Base-by-base conservation (phyloP, 805 yeast species). In the Yarrowia sp. region DNA sequence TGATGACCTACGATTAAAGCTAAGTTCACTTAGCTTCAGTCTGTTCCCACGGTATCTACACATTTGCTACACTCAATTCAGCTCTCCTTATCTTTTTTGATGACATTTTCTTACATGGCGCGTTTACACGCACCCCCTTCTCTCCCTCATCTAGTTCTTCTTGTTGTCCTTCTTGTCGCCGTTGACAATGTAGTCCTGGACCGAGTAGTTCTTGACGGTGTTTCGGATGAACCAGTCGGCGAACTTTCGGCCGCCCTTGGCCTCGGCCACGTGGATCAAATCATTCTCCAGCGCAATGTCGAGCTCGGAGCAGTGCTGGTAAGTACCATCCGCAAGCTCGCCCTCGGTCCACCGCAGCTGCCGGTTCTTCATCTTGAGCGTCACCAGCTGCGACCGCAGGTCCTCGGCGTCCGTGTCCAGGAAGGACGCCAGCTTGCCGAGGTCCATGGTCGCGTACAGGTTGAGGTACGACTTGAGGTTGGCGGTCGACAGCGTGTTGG, bases 151-250 rank as follows among this genome's bases (percentile, higher is more conserved):
- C 22, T 56, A 43, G 65, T 48, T 48, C 55, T 48, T 40, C 32
- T 40, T 35, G 16, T 70, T 46, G 16, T 66, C 58, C 45, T 58
- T 53, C 56, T 67, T 70, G 41, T 76, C 77, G 14, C 75, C 72
- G 55, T 75, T 75, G 70, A 73, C 73, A 69, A 79, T 79, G 64
- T 70, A 74, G 59, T 83, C 85, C 73, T 81, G 84, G n/a, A 80
- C 81, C 58, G 77, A 76, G 69, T 81, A 80, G 75, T 82, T 82
- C 76, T 81, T 83, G 70, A 75, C 74, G 38, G 83, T 80, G 76
- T 83, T 83, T 73, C 85, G 79, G 61, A 83, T 76, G 70, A 83
- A 83, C 86, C 85, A 83, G 72, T 83, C 85, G 52, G 83, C 82
- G 72, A 80, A 83, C 74, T 80, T 81, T 71, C 85, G 77, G 19